Evolutionary conservation across 371 early-diverging fungal genomes (phyloP), one percentile per base, ranked within the genome.

Genomic region (Lichtheimia corymbifera): DNA sequence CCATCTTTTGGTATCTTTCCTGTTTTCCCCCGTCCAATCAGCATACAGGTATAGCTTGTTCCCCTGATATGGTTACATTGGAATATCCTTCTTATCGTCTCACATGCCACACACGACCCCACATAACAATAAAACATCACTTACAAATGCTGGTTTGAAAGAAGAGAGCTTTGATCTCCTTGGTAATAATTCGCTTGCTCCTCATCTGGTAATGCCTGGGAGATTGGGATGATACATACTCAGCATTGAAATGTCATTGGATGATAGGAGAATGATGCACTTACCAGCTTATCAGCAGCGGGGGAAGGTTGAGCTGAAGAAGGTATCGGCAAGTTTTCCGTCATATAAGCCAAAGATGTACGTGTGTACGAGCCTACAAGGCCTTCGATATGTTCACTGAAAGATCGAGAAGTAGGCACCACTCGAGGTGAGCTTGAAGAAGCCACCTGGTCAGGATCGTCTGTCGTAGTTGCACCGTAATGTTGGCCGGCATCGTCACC

Each of bases 341-440:
- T 73, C 63, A 75, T 66, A 56, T 71, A 75, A 2, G 63, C 63
- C 24, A 75, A 47, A 35, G 79, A 72, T 0, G 79, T 63, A 25
- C 79, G 68, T 2, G 79, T 72, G 41, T 78, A 78, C 9, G 79
- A 75, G 42, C 71, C 73, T 28, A 71, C 79, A 68, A 78, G 72
- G 42, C 59, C 55, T 35, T 64, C 72, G 11, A 78, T 43, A 0
- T 64, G 62, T 5, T 67, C 62, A 30, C 62, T 59, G 40, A 75
- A 61, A 4, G 79, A 73, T 45, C 61, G 27, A 30, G 59, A 56
- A 42, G 43, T 35, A 17, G 15, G 24, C 3, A 24, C 22, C 9
- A 35, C 17, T 20, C 43, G 42, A 44, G 56, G 47, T 17, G 47
- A 47, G 47, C 18, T 47, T 22, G 47, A 22, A 18, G 47, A 18